Base-by-base conservation (phyloP, 2,329 filamentous ascomycete species). In the Aureobasidium uvarum region DNA sequence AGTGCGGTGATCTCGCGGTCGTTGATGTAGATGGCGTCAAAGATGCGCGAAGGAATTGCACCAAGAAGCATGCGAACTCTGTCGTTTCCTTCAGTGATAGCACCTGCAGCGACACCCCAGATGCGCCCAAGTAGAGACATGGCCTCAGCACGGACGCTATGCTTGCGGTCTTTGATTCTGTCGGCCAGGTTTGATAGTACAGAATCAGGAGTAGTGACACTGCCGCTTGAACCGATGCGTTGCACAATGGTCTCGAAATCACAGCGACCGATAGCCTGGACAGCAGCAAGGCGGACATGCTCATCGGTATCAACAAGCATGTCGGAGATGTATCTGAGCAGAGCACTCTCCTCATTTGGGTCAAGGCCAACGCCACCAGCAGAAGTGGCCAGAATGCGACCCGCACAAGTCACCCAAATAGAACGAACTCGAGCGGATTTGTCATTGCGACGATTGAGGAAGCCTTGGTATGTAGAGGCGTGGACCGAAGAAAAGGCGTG, bases 51-150 rank as follows among this genome's bases (percentile, higher is more conserved):
- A 2, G 95, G 94, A 45, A 96, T 92, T 28, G 88, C 88, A 7
- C 88, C 89, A 14, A 99, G 81, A n/a, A 94, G 84, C 11, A 86
- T 81, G 14, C 84, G 85, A 23, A 96, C 89, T 20, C 84, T 81
- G 70, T 96, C 91, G 71, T 94, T 89, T 16, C 91, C 91, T 62
- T 89, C 86, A 28, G 91, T 87, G 71, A 99, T 90, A 71, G 96
- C 93, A 20, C 92, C 91, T 20, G 89, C 86, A 14, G 91, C 94
- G 20, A 96, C 93, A n/a, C 91, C 93, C 95, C 95, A 99, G 33
- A 98, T 87, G 68, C 88, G 91, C 13, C 86, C 91, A 1, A 98
- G 81, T 10, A 96, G 82, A 59, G 87, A 89, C 85, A 96, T 96
- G 28, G 92, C 93, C 71, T 94, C 91, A 45, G 90, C 87, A 66